Percentiles rank a stretch among this genome's conserved stretches.
Evolutionary conservation across 2,329 filamentous ascomycete species (phyloP).

Genomic region (Colletotrichum noveboracense): DNA sequence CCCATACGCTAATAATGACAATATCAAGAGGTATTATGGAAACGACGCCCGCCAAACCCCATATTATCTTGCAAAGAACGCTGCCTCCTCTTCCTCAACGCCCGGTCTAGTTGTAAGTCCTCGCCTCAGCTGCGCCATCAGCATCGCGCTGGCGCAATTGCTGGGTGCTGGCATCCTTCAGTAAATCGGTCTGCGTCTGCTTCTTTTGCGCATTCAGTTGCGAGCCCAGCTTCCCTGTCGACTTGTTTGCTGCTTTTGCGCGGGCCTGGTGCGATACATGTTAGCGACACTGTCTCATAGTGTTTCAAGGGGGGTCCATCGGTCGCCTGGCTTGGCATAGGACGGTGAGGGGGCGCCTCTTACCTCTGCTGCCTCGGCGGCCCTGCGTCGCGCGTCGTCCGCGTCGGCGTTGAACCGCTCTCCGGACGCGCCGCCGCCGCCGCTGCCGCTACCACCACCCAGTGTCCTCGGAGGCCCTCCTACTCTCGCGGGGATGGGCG

Average conservation of each 20-base stretch:
- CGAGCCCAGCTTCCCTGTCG: slow-evolving; percentile 71
- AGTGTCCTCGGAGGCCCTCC: slow-evolving; percentile 68
- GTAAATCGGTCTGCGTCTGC: slow-evolving; percentile 70
- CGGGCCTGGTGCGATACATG: slow-evolving; percentile 60
- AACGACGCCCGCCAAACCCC: background rate
- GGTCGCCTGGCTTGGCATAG: background rate
- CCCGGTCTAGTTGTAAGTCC: slow-evolving; percentile 32
- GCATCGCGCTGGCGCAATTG: slow-evolving; percentile 71
- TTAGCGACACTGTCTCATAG: background rate
- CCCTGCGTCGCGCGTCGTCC: slow-evolving; percentile 72
- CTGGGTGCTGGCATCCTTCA: slow-evolving; percentile 71
- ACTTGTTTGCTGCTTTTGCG: slow-evolving; percentile 61
- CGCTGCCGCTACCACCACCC: slow-evolving; percentile 54
- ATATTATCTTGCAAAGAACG: background rate
- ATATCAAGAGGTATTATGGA: background rate
- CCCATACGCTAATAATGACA: background rate
- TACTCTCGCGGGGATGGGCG: slow-evolving; percentile 57
- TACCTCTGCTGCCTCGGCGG: slow-evolving; percentile 86
- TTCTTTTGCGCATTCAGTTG: slow-evolving; percentile 79
- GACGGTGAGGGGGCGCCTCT: slow-evolving; percentile 31
- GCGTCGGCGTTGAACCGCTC: slow-evolving; percentile 29
- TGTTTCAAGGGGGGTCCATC: background rate
- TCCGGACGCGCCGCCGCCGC: slow-evolving; percentile 28
- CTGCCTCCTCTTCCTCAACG: background rate
- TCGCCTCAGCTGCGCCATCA: slow-evolving; percentile 57